Percentiles rank a stretch among this genome's conserved stretches.
phyloP scores from a whole-genome alignment of 2,329 filamentous ascomycete species.

The Botrytis cinerea region DNA sequence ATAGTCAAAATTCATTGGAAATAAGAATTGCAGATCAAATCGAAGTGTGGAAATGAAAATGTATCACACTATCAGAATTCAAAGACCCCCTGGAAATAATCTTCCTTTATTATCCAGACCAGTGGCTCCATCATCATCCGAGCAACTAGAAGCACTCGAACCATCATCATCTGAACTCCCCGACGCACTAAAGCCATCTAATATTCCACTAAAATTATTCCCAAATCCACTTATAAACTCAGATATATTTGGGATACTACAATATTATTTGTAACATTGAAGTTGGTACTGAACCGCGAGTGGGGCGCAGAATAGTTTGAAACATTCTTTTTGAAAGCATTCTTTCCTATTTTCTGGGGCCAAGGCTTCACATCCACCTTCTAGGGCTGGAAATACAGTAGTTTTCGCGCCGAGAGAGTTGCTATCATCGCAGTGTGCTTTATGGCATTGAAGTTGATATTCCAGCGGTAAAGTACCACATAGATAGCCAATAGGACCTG shows the following conservation, averaged over 20 bases:
- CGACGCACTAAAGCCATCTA: background rate
- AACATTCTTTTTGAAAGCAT: background rate
- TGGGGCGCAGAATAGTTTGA: background rate
- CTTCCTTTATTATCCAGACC: rapidly evolving
- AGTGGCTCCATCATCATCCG: background rate
- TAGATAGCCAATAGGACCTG: background rate
- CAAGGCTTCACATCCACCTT: background rate
- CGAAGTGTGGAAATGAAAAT: background rate
- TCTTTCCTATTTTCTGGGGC: background rate
- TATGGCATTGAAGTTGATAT: background rate
- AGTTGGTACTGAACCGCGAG: background rate
- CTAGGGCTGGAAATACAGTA: background rate
- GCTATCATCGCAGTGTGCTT: background rate
- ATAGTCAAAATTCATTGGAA: background rate
- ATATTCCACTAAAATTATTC: no score
- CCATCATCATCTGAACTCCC: background rate
- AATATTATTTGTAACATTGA: background rate
- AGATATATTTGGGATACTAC: background rate
- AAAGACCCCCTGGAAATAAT: background rate
- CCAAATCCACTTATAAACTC: background rate
- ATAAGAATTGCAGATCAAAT: background rate
- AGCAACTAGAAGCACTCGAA: background rate
- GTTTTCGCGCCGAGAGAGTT: no score
- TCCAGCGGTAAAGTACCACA: background rate
- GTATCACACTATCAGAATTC: background rate